Evolutionary conservation across 1,284 basidiomycete species (phyloP).

Genomic region (Puccinia sorghi): DNA sequence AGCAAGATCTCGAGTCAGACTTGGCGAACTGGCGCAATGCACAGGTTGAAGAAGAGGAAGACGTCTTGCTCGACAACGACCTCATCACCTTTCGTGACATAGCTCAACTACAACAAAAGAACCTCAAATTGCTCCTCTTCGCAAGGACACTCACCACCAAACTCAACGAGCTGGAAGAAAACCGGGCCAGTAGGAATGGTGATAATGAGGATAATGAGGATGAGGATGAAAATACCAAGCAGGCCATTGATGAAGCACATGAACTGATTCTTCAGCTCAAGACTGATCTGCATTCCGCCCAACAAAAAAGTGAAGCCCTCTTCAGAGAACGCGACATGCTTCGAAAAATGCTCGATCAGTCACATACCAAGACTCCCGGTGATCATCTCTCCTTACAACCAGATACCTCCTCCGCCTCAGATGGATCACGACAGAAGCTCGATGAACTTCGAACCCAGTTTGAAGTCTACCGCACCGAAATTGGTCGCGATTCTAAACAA

Average conservation of each 20-base stretch:
- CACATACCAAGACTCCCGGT: slow-evolving; percentile 44
- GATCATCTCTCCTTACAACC: not conserved
- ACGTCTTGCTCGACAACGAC: slow-evolving; percentile 81
- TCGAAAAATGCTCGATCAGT: slow-evolving; percentile 67
- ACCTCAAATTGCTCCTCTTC: slow-evolving; percentile 80
- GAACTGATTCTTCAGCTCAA: slow-evolving; percentile 78
- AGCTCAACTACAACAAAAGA: slow-evolving; percentile 79
- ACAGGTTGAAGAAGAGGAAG: slow-evolving; percentile 65
- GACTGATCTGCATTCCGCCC: slow-evolving; percentile 70
- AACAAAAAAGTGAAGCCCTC: slow-evolving; percentile 73
- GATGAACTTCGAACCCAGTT: slow-evolving; percentile 73
- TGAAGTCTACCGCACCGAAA: slow-evolving; percentile 75
- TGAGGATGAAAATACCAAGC: slow-evolving; percentile 67
- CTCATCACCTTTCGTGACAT: slow-evolving; percentile 85
- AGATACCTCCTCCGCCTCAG: slow-evolving; percentile 36
- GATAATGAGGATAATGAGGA: slow-evolving; percentile 52
- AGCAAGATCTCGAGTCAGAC: slow-evolving; percentile 57
- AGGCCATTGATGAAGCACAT: slow-evolving; percentile 81
- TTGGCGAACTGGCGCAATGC: slow-evolving; percentile 59
- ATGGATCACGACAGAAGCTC: slow-evolving; percentile 61
- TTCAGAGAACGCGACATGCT: slow-evolving; percentile 85
- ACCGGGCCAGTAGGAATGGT: slow-evolving; percentile 51
- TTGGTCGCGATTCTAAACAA: slow-evolving; percentile 68
- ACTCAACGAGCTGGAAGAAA: slow-evolving; percentile 59
- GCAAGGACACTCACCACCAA: slow-evolving; percentile 65